Conservation (phyloP, 805 yeast genomes). For the Pichia heedii region DNA sequence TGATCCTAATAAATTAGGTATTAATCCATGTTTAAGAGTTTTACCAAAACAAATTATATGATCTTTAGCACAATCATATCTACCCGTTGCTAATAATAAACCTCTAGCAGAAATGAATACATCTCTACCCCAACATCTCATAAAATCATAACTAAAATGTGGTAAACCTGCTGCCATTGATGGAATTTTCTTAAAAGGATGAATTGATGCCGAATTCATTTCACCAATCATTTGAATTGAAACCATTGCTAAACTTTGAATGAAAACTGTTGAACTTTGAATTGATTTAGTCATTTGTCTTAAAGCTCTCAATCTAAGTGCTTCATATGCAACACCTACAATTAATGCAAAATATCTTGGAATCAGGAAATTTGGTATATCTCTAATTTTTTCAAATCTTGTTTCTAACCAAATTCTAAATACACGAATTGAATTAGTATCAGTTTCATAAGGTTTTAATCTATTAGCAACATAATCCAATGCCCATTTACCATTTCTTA, state of each 20-base stretch:
- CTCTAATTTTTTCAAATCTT: constrained; percentile 53
- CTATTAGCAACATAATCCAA: constrained; percentile 64
- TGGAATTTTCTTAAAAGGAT: constrained; percentile 54
- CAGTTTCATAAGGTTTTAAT: constrained; percentile 40
- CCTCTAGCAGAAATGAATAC: constrained; percentile 87
- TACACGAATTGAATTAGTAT: constrained; percentile 38
- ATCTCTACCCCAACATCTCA: constrained; percentile 99
- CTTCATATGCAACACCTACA: constrained; percentile 78
- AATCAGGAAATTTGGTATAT: constrained; percentile 67
- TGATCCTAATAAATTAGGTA: constrained; percentile 87
- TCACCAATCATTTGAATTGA: constrained; percentile 81
- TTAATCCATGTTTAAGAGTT: constrained; percentile 89
- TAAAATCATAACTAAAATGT: constrained; percentile 80
- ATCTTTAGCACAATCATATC: constrained; percentile 66
- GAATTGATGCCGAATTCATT: constrained; percentile 65
- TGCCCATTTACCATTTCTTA: constrained; percentile 86
- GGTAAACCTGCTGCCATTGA: constrained; percentile 95
- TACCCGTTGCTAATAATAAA: constrained; percentile 62
- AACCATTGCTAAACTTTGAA: constrained; percentile 69
- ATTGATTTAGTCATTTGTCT: constrained; percentile 44
- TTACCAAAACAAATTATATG: constrained; percentile 85
- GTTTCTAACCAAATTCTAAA: constrained; percentile 62
- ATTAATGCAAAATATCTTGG: constrained; percentile 84
- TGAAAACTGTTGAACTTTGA: constrained; percentile 58
- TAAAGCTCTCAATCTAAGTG: constrained; percentile 63